Base-by-base conservation (phyloP, 352 stramenopile genomes). In the Peronospora destructor region DNA sequence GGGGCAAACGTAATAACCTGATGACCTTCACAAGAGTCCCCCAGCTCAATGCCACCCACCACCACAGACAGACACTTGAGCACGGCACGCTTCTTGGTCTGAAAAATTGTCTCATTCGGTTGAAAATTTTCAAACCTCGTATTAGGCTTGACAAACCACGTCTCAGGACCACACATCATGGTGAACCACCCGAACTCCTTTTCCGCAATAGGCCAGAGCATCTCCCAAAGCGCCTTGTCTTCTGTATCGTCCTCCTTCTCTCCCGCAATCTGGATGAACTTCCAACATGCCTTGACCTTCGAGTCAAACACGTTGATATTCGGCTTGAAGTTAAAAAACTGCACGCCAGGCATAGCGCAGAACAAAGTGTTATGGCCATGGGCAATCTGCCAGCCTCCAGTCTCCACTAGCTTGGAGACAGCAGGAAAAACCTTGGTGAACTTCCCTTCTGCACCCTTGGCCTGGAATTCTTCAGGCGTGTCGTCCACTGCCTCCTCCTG, bases 301-400 rank as follows among this genome's bases (percentile, higher is more conserved):
- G 65, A 74, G 62, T 90, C 79, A 25, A 90, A 90, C 39, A 87
- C 74, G 61, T 87, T 90, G 38, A 90, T 74, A 57, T 87, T 90
- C 17, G 79, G 79, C 32, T 76, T 76, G 30, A 90, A 90, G 56
- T 84, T 86, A 66, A 85, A 86, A 44, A 90, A 90, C 54, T 84
- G 65, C 25, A 83, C 84, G 21, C 64, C 76, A 0, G 79, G 79
- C 79, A 90, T 90, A 13, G 75, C 69, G 37, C 78, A 84, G 39
- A 87, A 87, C 44, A 84, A 45, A 3, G 72, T 83, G 47, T 81
- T 80, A 7, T 53, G 53, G 2, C 74, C 68, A 14, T 74, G 57
- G 8, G 76, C 76, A n/a, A 82, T 71, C 52, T 85, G 68, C 79
- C 79, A 87, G 9, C 79, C 79, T 1, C 63, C 53, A 25, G 45